These are phyloP conservation scores for Tetrahymena malaccensis DNA, from an alignment of 73 alveolate genomes.

Conservation along the genomic window DNA sequence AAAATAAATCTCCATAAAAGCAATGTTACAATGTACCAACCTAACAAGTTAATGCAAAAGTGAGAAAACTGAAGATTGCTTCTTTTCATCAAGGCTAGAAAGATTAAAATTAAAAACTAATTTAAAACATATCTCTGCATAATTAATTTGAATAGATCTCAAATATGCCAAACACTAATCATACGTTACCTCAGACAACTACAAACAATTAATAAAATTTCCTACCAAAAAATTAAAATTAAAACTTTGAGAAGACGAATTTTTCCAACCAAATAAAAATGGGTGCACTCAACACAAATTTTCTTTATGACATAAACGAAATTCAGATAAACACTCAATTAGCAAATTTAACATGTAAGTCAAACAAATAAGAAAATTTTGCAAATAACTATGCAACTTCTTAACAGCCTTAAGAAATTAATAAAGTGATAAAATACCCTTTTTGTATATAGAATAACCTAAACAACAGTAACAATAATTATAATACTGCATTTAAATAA, in stretches of 20 bases:
- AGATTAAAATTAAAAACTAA: background rate
- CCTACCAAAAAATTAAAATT: background rate
- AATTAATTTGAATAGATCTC: background rate
- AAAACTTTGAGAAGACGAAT: background rate
- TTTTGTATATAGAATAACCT: background rate
- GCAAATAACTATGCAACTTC: background rate
- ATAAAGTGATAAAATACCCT: background rate
- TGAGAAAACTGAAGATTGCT: background rate
- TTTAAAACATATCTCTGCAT: background rate
- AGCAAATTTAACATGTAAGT: background rate
- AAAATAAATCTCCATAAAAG: background rate
- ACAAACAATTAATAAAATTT: background rate
- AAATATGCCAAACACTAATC: background rate
- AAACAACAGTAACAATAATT: background rate
- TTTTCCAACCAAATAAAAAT: background rate
- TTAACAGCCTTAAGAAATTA: background rate
- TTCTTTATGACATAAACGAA: background rate
- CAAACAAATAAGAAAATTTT: background rate
- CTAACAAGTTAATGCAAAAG: background rate
- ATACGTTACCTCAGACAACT: background rate
- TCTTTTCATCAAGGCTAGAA: background rate
- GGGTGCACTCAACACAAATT: background rate
- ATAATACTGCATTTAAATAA: background rate
- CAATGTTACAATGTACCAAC: background rate
- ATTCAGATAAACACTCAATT: background rate